A percentile compares a stretch with the other conserved stretches of the same genome.
Conservation (phyloP, 2,329 filamentous ascomycete genomes). For the Fusarium citri region DNA sequence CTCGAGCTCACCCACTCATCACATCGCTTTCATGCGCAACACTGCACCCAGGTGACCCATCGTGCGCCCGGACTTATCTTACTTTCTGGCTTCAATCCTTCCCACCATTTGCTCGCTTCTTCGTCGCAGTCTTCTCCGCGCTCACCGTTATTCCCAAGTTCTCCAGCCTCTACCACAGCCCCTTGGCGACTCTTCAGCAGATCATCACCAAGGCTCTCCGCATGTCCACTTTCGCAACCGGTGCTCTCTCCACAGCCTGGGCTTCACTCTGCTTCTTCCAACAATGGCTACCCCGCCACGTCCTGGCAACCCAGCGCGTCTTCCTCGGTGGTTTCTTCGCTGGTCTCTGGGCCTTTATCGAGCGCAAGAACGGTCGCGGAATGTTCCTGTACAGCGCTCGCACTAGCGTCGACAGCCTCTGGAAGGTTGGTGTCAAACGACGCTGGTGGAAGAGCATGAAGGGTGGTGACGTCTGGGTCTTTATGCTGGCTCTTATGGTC, state of each 20-base stretch:
- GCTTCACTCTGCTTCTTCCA: slow-evolving; percentile 92
- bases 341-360: slow-evolving; percentile 86
- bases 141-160: slow-evolving; percentile 75
- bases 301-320: slow-evolving; percentile 86
- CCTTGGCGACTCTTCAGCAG: slow-evolving; percentile 72
- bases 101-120: slow-evolving; percentile 80
- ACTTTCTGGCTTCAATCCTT: slow-evolving; percentile 89
- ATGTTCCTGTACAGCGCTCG: slow-evolving; percentile 84
- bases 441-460: slow-evolving; percentile 86
- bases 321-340: slow-evolving; percentile 89
- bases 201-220: slow-evolving; percentile 78
- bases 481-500: slow-evolving; percentile 81
- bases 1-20: slow-evolving; percentile 87
- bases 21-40: slow-evolving; percentile 87
- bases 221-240: slow-evolving; percentile 79
- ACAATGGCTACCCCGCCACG: slow-evolving; percentile 75
- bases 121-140: slow-evolving; percentile 78
- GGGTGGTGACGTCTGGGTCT: slow-evolving; percentile 86
- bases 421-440: slow-evolving; percentile 94
- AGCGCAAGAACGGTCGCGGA: slow-evolving; percentile 70
- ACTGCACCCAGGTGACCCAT: slow-evolving; percentile 88
- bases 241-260: slow-evolving; percentile 88
- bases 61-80: slow-evolving; percentile 86
- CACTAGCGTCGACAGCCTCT: slow-evolving; percentile 82
- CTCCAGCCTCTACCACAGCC: slow-evolving; percentile 74